Evolutionary conservation across 1,284 basidiomycete species (phyloP).

Genomic region (Vanrija humicola): DNA sequence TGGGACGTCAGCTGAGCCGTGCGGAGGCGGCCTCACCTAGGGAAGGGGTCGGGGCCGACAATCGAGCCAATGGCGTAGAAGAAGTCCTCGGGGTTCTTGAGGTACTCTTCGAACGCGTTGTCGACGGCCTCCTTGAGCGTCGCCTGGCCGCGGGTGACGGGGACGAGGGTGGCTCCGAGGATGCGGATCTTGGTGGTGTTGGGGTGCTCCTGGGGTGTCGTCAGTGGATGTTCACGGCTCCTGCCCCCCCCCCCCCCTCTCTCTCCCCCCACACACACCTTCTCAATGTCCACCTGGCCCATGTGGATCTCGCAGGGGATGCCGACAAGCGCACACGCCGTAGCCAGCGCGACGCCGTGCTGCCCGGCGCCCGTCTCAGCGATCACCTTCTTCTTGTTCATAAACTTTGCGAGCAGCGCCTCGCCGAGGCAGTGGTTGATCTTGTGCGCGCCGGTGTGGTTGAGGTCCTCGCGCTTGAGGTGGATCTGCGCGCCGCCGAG

Average conservation of each 20-base stretch:
- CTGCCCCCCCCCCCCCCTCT: no score
- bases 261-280: no score
- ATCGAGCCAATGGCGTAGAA: conserved; percentile 90
- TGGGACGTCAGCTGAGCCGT: conserved; percentile 57
- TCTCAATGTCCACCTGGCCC: conserved; percentile 90
- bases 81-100: conserved; percentile 92
- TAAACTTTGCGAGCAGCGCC: conserved; percentile 82
- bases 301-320: conserved; percentile 96
- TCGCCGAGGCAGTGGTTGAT: conserved; percentile 86
- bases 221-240: no score
- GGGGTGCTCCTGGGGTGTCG: conserved; percentile 64
- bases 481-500: conserved; percentile 90
- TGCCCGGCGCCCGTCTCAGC: conserved; percentile 98
- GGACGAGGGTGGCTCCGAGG: conserved; percentile 91
- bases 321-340: conserved; percentile 94
- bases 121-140: conserved; percentile 93
- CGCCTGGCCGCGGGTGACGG: conserved; percentile 88
- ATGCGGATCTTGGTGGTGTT: conserved; percentile 98
- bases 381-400: conserved; percentile 86
- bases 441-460: conserved; percentile 95
- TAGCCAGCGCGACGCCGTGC: conserved; percentile 97
- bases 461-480: conserved; percentile 70
- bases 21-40: conserved; percentile 51
- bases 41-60: conserved; percentile 93
- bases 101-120: conserved; percentile 59